Conservation (phyloP, 2,329 filamentous ascomycete genomes). For the Venturia asperata region DNA sequence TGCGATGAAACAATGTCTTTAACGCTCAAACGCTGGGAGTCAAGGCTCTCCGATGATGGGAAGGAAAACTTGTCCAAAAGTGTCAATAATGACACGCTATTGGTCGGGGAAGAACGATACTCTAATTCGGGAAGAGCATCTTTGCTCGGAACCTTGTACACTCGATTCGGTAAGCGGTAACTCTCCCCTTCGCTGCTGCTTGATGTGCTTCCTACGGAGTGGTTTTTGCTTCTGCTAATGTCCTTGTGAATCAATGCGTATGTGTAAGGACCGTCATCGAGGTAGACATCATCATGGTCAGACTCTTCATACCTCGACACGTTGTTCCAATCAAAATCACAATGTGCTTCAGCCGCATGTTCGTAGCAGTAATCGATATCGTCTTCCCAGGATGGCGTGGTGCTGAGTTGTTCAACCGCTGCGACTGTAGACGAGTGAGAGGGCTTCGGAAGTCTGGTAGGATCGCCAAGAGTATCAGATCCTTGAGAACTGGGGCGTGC, state of each 20-base stretch:
- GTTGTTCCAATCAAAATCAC: slow-evolving; percentile 52
- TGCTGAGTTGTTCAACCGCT: background rate
- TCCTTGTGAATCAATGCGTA: slow-evolving; percentile 25
- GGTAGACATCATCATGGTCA: slow-evolving; percentile 23
- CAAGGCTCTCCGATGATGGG: background rate
- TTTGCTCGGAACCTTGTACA: slow-evolving; percentile 27
- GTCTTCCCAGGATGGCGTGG: slow-evolving; percentile 48
- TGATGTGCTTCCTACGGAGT: slow-evolving; percentile 14
- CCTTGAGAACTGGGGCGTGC: slow-evolving; percentile 14
- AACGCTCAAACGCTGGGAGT: background rate
- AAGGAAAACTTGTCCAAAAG: slow-evolving; percentile 13
- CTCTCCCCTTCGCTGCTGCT: background rate
- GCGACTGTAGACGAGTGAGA: background rate
- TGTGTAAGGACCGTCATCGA: slow-evolving; percentile 29
- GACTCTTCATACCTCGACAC: slow-evolving; percentile 19
- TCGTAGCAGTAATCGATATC: slow-evolving; percentile 58
- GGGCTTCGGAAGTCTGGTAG: background rate
- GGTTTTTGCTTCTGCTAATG: background rate
- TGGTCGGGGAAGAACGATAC: slow-evolving; percentile 30
- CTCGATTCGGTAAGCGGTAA: slow-evolving; percentile 12
- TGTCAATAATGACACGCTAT: slow-evolving; percentile 10
- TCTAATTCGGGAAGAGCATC: slow-evolving; percentile 30
- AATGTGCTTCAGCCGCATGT: slow-evolving; percentile 53
- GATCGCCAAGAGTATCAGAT: slow-evolving; percentile 18
- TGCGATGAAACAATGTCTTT: slow-evolving; percentile 9